Evolutionary conservation across 2,329 filamentous ascomycete species (phyloP).

Genomic region (Ascochyta koolunga): DNA sequence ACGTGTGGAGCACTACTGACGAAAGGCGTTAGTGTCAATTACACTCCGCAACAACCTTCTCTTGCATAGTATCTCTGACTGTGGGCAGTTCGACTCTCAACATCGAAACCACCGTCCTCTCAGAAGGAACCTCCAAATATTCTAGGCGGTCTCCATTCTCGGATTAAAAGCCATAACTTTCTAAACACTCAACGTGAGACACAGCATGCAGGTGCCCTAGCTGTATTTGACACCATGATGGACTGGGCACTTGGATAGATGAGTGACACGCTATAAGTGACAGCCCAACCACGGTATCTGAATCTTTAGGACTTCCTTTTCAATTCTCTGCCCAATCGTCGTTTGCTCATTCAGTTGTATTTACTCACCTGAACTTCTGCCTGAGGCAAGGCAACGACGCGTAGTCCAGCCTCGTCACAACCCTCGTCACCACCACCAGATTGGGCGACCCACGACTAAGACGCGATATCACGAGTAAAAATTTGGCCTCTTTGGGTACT

Average conservation of each 20-base stretch:
- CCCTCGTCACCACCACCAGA: not conserved
- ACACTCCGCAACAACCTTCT: no score
- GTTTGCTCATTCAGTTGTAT: not conserved
- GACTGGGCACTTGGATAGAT: not conserved
- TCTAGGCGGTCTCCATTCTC: no score
- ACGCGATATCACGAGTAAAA: constrained; percentile 3
- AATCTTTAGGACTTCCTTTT: not conserved
- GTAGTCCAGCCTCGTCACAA: constrained; percentile 6
- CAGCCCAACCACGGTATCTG: not conserved
- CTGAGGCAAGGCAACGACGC: constrained; percentile 11
- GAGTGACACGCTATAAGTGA: not conserved
- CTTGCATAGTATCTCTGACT: no score
- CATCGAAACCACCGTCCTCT: no score
- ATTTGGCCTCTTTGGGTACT: not conserved
- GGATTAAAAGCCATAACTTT: no score
- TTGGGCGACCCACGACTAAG: not conserved
- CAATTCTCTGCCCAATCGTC: not conserved
- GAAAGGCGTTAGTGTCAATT: no score
- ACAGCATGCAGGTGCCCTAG: no score
- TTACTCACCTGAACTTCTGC: not conserved
- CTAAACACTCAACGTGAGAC: no score
- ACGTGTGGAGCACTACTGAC: no score
- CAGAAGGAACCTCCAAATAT: no score
- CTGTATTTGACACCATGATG: not conserved
- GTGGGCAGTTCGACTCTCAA: no score